Evolutionary conservation across 345 rosid species (phyloP), one percentile per base, ranked within the genome.

Genomic region (Acer saccharum): DNA sequence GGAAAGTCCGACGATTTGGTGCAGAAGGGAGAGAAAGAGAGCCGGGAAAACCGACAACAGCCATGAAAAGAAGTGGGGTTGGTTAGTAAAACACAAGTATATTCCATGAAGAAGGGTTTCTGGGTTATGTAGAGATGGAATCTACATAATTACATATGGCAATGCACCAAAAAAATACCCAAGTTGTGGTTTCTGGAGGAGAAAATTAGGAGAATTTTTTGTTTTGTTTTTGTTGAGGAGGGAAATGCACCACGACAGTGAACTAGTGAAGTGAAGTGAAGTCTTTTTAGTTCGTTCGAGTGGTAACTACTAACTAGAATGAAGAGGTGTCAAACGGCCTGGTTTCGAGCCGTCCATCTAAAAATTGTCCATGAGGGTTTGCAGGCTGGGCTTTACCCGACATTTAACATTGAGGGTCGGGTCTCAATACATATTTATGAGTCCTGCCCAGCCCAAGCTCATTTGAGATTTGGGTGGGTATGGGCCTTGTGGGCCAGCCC

Each of bases 181-280:
- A 78, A 21, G 58, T 75, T 80, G 92, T n/a, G n/a, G n/a, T n/a
- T n/a, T n/a, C n/a, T 84, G 93, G 91, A 82, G 86, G 84, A 85
- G 83, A 82, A 81, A 71, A 79, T 41, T 78, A 62, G 82, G 23
- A 46, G 55, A 68, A 21, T n/a, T 7, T n/a, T n/a, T 43, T 35
- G 39, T 35, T 3, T 60, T 60, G 27, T 21, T 60, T 68, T 75
- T 80, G 84, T 79, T 80, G 64, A 60, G 65, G 80, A 67, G 69
- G 46, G 39, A 67, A 43, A 58, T 54, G 72, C 8, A 65, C 65
- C 65, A 65, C 72, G 54, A 43, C 41, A 4, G 10, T 25, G n/a
- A n/a, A n/a, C n/a, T n/a, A n/a, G n/a, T n/a, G n/a, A n/a, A n/a
- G n/a, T n/a, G n/a, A n/a, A n/a, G n/a, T n/a, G 3, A 23, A 1